Evolutionary conservation across 225 moss, liverwort and hornwort genomes (phyloP).

Genomic region (Ulota crispa): DNA sequence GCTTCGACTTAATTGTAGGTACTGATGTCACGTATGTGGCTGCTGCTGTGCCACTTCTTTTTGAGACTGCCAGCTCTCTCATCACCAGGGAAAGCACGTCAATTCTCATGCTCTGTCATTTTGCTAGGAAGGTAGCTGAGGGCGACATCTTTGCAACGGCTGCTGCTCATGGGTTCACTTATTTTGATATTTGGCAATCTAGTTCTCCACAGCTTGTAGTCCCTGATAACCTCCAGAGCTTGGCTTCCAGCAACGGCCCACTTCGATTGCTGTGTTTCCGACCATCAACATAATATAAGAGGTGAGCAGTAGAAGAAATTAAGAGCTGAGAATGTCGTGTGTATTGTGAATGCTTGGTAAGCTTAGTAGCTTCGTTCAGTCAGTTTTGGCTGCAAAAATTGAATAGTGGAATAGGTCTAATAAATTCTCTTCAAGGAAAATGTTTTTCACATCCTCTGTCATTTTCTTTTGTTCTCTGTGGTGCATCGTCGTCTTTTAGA

Average conservation of each 20-base stretch:
- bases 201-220: constrained; percentile 28
- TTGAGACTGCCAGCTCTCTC: constrained; percentile 68
- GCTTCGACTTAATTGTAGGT: constrained; percentile 81
- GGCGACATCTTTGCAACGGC: constrained; percentile 65
- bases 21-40: constrained; percentile 90
- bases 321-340: background rate
- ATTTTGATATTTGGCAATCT: constrained; percentile 44
- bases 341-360: background rate
- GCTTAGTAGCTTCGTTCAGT: background rate
- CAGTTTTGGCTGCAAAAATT: background rate
- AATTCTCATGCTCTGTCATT: constrained; percentile 73
- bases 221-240: constrained; percentile 21
- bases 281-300: constrained; percentile 11
- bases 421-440: background rate
- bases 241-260: constrained; percentile 35
- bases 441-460: background rate
- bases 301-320: background rate
- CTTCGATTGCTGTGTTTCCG: constrained; percentile 52
- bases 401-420: background rate
- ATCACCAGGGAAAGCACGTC: constrained; percentile 43
- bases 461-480: background rate
- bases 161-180: constrained; percentile 57
- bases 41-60: constrained; percentile 76
- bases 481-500: background rate
- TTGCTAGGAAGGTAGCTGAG: constrained; percentile 67